A percentile compares a stretch with the other conserved stretches of the same genome.
phyloP scores from a whole-genome alignment of 257 asterid genomes.

The Penstemon barbatus region DNA sequence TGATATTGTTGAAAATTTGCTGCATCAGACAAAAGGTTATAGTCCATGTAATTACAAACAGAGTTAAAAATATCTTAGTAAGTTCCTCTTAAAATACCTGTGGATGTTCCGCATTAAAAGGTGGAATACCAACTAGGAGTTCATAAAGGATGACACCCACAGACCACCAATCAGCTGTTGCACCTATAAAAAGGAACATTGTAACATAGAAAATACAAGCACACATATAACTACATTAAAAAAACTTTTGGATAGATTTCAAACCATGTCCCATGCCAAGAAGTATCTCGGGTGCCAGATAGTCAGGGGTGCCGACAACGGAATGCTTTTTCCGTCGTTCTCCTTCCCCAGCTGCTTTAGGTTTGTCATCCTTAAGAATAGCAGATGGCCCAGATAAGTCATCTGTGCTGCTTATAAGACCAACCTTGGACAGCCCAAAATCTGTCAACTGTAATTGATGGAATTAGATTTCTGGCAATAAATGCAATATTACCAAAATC shows the following conservation, averaged over 20 bases:
- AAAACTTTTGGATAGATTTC: conserved; percentile 31
- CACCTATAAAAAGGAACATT: conserved; percentile 46
- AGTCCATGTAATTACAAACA: background rate
- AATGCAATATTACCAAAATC: conserved; percentile 22
- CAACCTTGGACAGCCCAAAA: conserved; percentile 97
- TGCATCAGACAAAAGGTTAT: conserved; percentile 46
- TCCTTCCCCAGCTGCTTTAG: conserved; percentile 53
- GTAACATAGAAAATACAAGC: conserved; percentile 7
- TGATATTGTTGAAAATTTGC: conserved; percentile 87
- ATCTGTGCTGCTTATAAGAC: conserved; percentile 94
- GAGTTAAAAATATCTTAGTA: too few species aligned
- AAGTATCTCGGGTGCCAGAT: conserved; percentile 98
- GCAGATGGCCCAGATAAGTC: conserved; percentile 91
- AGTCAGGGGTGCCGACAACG: conserved; percentile 97
- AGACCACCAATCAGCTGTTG: conserved; percentile 46
- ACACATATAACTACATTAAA: background rate
- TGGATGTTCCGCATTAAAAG: too few species aligned
- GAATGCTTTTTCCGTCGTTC: conserved; percentile 75
- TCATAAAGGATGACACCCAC: too few species aligned
- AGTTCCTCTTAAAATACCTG: too few species aligned
- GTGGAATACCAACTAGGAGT: too few species aligned
- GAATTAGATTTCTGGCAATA: conserved; percentile 40
- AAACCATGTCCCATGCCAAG: conserved; percentile 99
- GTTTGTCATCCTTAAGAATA: conserved; percentile 67
- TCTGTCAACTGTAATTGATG: conserved; percentile 86